Percentiles rank a stretch among this genome's conserved stretches.
phyloP scores from a whole-genome alignment of 2,329 filamentous ascomycete genomes.

The Neonectria hederae region DNA sequence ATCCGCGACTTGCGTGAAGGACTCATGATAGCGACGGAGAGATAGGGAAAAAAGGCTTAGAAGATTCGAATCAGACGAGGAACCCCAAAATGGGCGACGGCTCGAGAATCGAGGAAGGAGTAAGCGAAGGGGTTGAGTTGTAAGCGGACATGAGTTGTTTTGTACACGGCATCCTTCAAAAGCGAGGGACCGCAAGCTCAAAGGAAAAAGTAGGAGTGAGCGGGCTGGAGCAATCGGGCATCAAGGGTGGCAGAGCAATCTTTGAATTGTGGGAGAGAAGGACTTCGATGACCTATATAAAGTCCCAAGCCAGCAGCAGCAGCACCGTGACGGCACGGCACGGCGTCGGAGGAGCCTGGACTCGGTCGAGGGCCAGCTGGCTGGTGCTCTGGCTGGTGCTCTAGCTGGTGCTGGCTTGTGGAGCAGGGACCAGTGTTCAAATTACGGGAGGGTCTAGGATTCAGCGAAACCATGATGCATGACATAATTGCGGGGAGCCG shows the following conservation, averaged over 20 bases:
- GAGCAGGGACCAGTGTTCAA: slow-evolving; percentile 45
- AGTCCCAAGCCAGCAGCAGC: slow-evolving; percentile 27
- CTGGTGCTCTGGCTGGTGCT: slow-evolving; percentile 35
- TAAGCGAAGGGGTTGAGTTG: slow-evolving; percentile 21
- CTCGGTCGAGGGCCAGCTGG: slow-evolving; percentile 29
- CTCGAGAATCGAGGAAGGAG: slow-evolving; percentile 5
- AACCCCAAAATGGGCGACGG: slow-evolving; percentile 5
- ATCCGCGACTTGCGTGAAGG: slow-evolving; percentile 58
- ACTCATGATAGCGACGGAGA: slow-evolving; percentile 49
- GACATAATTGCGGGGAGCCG: slow-evolving; percentile 57
- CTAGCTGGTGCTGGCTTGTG: slow-evolving; percentile 38
- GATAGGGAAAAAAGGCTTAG: slow-evolving; percentile 4
- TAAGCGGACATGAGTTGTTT: slow-evolving; percentile 28
- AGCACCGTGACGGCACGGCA: slow-evolving; percentile 29
- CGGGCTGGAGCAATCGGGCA: slow-evolving; percentile 41
- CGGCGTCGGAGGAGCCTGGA: slow-evolving; percentile 26
- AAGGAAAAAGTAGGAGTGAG: slow-evolving; percentile 27
- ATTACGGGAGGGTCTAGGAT: slow-evolving; percentile 50
- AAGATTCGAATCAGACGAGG: background rate
- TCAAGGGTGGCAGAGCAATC: slow-evolving; percentile 36
- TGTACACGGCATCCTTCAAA: slow-evolving; percentile 34
- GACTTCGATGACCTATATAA: slow-evolving; percentile 40
- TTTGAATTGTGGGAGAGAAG: slow-evolving; percentile 39
- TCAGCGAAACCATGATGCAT: slow-evolving; percentile 52
- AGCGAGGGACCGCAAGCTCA: slow-evolving; percentile 27